Evolutionary conservation across 148 eudicot species (phyloP).

Genomic region (Arctostaphylos glauca): DNA sequence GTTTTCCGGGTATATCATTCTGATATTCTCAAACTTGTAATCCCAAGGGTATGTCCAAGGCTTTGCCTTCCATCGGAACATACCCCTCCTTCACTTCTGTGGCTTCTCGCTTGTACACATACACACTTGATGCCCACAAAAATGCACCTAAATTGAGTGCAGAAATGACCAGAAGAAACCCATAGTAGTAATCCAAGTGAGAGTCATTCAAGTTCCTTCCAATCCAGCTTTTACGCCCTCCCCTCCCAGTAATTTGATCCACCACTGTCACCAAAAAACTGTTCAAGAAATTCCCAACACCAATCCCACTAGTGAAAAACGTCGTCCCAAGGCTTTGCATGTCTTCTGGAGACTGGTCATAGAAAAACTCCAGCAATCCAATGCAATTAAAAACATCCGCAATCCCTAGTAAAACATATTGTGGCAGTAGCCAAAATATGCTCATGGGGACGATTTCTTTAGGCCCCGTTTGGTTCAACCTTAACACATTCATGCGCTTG

Average conservation of each 20-base stretch:
- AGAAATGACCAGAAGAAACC: slow-evolving; percentile 59
- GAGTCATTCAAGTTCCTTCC: slow-evolving; percentile 81
- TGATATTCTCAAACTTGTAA: slow-evolving; percentile 16
- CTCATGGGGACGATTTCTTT: slow-evolving; percentile 59
- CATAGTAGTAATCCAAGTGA: slow-evolving; percentile 78
- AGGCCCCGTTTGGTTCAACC: slow-evolving; percentile 28
- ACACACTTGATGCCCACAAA: slow-evolving; percentile 58
- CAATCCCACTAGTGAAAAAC: slow-evolving; percentile 75
- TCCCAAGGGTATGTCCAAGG: slow-evolving; percentile 37
- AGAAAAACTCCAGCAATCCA: slow-evolving; percentile 81
- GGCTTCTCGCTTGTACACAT: slow-evolving; percentile 61
- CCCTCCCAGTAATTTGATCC: slow-evolving; percentile 46
- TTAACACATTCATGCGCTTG: slow-evolving; percentile 53
- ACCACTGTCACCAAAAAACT: slow-evolving; percentile 78
- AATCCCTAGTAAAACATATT: slow-evolving; percentile 70
- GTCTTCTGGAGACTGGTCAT: slow-evolving; percentile 88
- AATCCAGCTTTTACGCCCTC: slow-evolving; percentile 75
- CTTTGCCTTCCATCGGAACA: slow-evolving; percentile 38
- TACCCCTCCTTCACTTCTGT: slow-evolving; percentile 27
- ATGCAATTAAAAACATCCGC: slow-evolving; percentile 82
- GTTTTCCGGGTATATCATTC: not conserved
- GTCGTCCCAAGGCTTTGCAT: slow-evolving; percentile 92
- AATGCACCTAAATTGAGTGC: slow-evolving; percentile 51
- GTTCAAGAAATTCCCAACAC: slow-evolving; percentile 78
- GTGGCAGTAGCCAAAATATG: slow-evolving; percentile 73